Base-by-base conservation (phyloP, 2,329 filamentous ascomycete species). In the Cercospora sesami region DNA sequence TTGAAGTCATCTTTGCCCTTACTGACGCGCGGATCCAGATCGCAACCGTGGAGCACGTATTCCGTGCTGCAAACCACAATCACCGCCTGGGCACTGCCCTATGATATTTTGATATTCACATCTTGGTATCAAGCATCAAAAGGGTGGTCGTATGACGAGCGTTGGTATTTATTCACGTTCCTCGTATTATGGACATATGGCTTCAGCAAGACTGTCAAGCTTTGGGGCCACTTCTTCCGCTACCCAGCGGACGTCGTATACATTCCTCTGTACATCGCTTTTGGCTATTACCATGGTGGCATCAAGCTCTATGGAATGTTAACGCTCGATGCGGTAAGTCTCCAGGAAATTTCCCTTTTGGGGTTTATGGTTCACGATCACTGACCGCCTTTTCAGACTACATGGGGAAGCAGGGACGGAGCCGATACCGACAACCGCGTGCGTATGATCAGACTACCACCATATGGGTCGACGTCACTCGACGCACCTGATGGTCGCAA, bases 351-450 rank as follows among this genome's bases (percentile, higher is more conserved):
- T 60, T 63, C 21, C 62, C 62, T 28, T 31, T 57, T 64, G 16
- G 62, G 62, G 64, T 63, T 23, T 51, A 57, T 64, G 33, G 48
- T 57, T 58, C 62, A 55, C 45, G 28, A 66, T 69, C 65, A 68
- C 70, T 73, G 70, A 73, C 70, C 72, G 69, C 69, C 70, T 69
- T 71, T 74, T 71, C 68, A 97, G 94, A 97, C 94, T 55, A 94
- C 93, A 63, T 97, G 94, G 94, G 94, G 94, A 77, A 97, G 93
- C 81, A 90, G 94, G 80, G 92, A 93, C 75, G 94, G 95, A 75
- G 94, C 93, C 77, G 94, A 97, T 80, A 86, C 90, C 73, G 91
- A 96, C 80, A 91, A 96, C 80, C 86, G 86, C 71, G 85, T 88
- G 73, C 89, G 91, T 76, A 88, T 92, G 83, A 86, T 80, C 59